A percentile compares a stretch with the other conserved stretches of the same genome.
These are phyloP conservation scores for Parietaria judaica DNA, from an alignment of 306 rosid species.

Conservation along the genomic window DNA sequence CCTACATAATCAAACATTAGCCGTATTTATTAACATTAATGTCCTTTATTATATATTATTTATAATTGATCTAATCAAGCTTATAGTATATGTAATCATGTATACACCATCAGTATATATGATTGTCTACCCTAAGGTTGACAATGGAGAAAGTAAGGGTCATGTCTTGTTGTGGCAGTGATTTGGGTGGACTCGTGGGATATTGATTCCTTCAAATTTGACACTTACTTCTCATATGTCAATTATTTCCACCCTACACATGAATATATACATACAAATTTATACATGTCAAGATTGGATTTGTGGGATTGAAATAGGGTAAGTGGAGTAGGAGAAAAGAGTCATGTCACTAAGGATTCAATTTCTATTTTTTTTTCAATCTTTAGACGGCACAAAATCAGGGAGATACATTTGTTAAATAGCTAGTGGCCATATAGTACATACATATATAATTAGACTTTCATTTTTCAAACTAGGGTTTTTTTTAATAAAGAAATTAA, in stretches of 20 bases:
- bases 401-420: constrained; percentile 2
- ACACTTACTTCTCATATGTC: constrained; percentile 1
- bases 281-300: not conserved
- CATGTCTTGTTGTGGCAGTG: constrained; percentile 7
- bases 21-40: too few relatives aligned
- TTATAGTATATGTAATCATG: not conserved
- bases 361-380: too few relatives aligned
- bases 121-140: constrained; percentile 6
- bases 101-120: not conserved
- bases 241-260: not conserved
- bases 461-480: not conserved
- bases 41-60: too few relatives aligned
- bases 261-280: not conserved
- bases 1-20: too few relatives aligned
- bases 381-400: not conserved
- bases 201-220: not conserved
- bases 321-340: constrained; percentile 14
- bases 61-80: too few relatives aligned
- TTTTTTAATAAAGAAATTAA: not conserved
- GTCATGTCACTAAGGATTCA: constrained; percentile 1
- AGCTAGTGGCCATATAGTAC: not conserved
- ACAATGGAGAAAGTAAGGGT: constrained; percentile 7
- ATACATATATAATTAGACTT: not conserved
- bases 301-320: constrained; percentile 3
- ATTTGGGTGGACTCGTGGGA: constrained; percentile 1